Conservation (phyloP, 2,329 filamentous ascomycete species). For the Dactylellina drechsleri region DNA sequence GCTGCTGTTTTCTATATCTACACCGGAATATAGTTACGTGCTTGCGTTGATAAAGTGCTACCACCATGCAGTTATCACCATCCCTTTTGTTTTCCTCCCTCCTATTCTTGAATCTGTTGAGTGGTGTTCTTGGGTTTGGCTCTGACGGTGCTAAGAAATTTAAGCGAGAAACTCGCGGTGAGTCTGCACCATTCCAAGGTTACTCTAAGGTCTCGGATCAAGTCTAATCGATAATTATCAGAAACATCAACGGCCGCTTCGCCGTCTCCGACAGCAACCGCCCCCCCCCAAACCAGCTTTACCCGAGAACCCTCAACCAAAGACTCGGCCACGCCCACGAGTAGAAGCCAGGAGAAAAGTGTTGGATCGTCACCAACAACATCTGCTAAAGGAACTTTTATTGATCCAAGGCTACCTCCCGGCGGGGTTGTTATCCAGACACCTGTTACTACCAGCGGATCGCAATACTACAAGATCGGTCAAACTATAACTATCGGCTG, state of each 20-base stretch:
- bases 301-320: neutral
- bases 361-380: slow-evolving; percentile 19
- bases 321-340: slow-evolving; percentile 6
- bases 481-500: slow-evolving; percentile 72
- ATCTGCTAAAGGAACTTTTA: slow-evolving; percentile 12
- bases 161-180: slow-evolving; percentile 36
- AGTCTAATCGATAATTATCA: slow-evolving; percentile 3
- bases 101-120: slow-evolving; percentile 22
- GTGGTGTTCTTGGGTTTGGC: slow-evolving; percentile 7
- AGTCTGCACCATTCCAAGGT: neutral
- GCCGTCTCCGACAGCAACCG: slow-evolving; percentile 24
- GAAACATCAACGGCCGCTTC: slow-evolving; percentile 17
- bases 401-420: slow-evolving; percentile 59
- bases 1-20: too few species aligned
- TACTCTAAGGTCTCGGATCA: neutral
- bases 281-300: slow-evolving; percentile 23
- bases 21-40: neutral
- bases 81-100: slow-evolving; percentile 35
- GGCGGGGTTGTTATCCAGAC: slow-evolving; percentile 73
- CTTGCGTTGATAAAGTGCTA: neutral
- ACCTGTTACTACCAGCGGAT: slow-evolving; percentile 65
- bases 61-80: slow-evolving; percentile 29
- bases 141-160: slow-evolving; percentile 3
- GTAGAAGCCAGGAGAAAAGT: slow-evolving; percentile 15
- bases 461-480: slow-evolving; percentile 73